These are phyloP conservation scores for Penicillium psychrofluorescens DNA, from an alignment of 495 filamentous ascomycete genomes.

Conservation along the genomic window DNA sequence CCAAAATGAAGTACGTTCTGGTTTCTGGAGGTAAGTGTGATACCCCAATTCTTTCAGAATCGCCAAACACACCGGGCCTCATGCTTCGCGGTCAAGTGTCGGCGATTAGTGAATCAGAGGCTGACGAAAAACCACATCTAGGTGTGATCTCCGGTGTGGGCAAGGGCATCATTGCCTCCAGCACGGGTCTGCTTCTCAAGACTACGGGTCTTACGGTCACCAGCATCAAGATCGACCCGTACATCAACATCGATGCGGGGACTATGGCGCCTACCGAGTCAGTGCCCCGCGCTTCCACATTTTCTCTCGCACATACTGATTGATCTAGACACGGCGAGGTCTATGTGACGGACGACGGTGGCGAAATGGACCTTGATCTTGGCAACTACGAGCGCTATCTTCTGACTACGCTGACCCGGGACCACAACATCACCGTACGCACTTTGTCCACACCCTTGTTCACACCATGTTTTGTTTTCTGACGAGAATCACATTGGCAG, in stretches of 20 bases:
- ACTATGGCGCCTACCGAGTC: slow-evolving; percentile 75
- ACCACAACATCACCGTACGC: slow-evolving; percentile 73
- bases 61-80: too few species aligned
- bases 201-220: slow-evolving; percentile 67
- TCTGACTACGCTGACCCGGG: slow-evolving; percentile 61
- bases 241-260: slow-evolving; percentile 65
- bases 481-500: too few species aligned
- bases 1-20: slow-evolving; percentile 19
- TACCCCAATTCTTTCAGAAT: too few species aligned
- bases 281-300: slow-evolving; percentile 12
- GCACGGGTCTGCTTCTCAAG: slow-evolving; percentile 68
- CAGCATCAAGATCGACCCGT: slow-evolving; percentile 57
- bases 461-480: too few species aligned
- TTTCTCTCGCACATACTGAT: not conserved
- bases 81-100: not conserved
- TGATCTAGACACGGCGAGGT: slow-evolving; percentile 59
- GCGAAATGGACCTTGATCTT: slow-evolving; percentile 85
- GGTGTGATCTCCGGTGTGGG: slow-evolving; percentile 77
- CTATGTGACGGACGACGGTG: slow-evolving; percentile 68
- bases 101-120: not conserved
- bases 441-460: too few species aligned
- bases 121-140: slow-evolving; percentile 11
- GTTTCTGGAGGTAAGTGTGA: slow-evolving; percentile 18
- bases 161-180: slow-evolving; percentile 72
- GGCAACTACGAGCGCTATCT: slow-evolving; percentile 93